Evolutionary conservation across 345 rosid genomes (phyloP).

Genomic region (Toxicodendron radicans): DNA sequence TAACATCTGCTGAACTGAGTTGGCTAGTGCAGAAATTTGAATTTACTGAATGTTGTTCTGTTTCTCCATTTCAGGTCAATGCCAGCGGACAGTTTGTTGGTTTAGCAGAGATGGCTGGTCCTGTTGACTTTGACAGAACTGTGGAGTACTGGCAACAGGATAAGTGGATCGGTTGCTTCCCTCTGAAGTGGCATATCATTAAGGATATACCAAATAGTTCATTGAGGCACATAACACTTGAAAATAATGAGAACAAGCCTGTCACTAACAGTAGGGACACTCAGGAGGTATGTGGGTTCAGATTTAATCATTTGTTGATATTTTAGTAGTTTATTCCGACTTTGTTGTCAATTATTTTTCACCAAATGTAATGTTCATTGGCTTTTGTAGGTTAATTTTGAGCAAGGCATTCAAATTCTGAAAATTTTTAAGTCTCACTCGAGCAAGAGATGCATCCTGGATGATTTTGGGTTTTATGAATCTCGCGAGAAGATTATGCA

Average conservation of each 20-base stretch:
- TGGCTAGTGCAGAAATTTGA: background rate
- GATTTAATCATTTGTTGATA: conserved; percentile 3
- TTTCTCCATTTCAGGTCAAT: conserved; percentile 56
- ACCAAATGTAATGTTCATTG: background rate
- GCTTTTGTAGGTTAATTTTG: conserved; percentile 46
- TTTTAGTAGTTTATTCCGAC: background rate
- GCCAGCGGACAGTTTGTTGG: conserved; percentile 90
- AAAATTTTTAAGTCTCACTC: conserved; percentile 54
- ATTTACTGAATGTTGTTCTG: background rate
- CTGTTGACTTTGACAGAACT: conserved; percentile 68
- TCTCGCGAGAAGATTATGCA: conserved; percentile 46
- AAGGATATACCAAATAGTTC: conserved; percentile 76
- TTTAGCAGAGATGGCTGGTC: conserved; percentile 73
- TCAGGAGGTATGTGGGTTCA: conserved; percentile 56
- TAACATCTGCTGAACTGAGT: background rate
- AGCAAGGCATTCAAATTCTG: conserved; percentile 50
- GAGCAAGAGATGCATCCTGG: conserved; percentile 53
- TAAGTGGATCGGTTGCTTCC: conserved; percentile 81
- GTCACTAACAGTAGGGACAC: conserved; percentile 86
- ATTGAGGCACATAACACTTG: conserved; percentile 65
- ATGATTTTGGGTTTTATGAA: conserved; percentile 65
- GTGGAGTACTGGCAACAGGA: conserved; percentile 85
- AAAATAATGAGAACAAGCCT: conserved; percentile 73
- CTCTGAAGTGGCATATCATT: conserved; percentile 78
- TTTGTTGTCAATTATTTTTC: background rate